Evolutionary conservation across 345 rosid genomes (phyloP), one percentile per base, ranked within the genome.

Genomic region (Camelina hispida): DNA sequence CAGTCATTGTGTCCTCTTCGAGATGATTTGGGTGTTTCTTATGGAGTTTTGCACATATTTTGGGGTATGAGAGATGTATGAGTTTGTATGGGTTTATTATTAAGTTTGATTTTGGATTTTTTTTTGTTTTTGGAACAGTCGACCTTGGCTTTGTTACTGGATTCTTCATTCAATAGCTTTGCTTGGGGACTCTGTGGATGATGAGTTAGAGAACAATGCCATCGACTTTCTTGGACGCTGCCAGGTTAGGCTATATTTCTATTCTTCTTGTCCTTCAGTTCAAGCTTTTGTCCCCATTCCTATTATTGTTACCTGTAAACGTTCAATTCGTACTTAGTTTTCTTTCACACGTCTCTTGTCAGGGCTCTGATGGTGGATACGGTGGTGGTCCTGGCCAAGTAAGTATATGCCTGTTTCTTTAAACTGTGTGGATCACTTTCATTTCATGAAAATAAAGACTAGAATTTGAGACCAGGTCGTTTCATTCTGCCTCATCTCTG

Each of bases 351-450:
- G 5, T 67, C 32, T 8, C 32, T 20, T 68, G 28, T 69, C 86
- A 95, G 97, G 97, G 85, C 34, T 89, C 91, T 22, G 71, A 84
- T 81, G 97, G 99, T 70, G 99, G 99, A 72, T 95, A 85, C 69
- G 91, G 91, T 75, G 99, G 99, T 23, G 99, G 99, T 73, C 99
- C 99, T 81, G 93, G 96, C 73, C 99, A 95, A 97, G 99, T 86
- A 85, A 82, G 95, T 86, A 52, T 22, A 62, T 46, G 40, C 54
- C 50, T 71, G 57, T 37, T 70, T 47, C 48, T 63, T 57, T 1
- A 57, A 69, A n/a, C 9, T 55, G 5, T 57, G 52, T 40, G 30
- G 35, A 62, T 63, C 46, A 46, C 20, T 63, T 28, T 51, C 17
- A n/a, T 9, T n/a, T 25, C 42, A 35, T 38, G 20, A 57, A 47